A percentile compares a stretch with the other conserved stretches of the same genome.
These are phyloP conservation scores for Fusarium coicis DNA, from an alignment of 2,329 filamentous ascomycete genomes.

Conservation along the genomic window DNA sequence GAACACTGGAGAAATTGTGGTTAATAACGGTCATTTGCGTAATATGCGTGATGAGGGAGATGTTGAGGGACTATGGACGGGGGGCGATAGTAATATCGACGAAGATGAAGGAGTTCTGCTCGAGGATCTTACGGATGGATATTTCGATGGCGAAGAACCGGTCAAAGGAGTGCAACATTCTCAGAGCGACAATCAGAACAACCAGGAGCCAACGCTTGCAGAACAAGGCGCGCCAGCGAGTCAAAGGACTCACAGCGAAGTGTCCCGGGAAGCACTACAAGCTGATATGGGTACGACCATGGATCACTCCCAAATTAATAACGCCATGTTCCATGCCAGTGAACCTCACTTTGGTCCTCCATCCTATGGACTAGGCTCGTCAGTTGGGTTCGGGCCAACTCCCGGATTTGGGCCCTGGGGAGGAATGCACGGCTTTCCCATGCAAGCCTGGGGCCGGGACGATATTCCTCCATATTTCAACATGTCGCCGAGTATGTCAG, in stretches of 20 bases:
- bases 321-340: neutral
- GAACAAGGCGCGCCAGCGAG: neutral
- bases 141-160: conserved; percentile 30
- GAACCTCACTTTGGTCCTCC: neutral
- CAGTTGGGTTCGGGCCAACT: neutral
- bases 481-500: conserved; percentile 24
- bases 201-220: neutral
- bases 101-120: conserved; percentile 51
- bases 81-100: conserved; percentile 47
- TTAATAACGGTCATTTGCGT: conserved; percentile 88
- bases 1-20: conserved; percentile 81
- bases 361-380: neutral
- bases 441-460: conserved; percentile 32
- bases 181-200: conserved; percentile 1
- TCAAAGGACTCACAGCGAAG: neutral
- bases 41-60: conserved; percentile 68
- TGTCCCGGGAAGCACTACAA: neutral
- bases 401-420: conserved; percentile 24
- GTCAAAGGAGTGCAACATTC: conserved; percentile 21
- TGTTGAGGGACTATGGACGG: conserved; percentile 47
- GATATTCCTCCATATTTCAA: conserved; percentile 37
- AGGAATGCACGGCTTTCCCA: conserved; percentile 19
- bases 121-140: conserved; percentile 46
- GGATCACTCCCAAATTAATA: neutral
- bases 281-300: neutral